A percentile compares a stretch with the other conserved stretches of the same genome.
Evolutionary conservation across 2,329 filamentous ascomycete species (phyloP).

Genomic region (Nothophoma quercina): DNA sequence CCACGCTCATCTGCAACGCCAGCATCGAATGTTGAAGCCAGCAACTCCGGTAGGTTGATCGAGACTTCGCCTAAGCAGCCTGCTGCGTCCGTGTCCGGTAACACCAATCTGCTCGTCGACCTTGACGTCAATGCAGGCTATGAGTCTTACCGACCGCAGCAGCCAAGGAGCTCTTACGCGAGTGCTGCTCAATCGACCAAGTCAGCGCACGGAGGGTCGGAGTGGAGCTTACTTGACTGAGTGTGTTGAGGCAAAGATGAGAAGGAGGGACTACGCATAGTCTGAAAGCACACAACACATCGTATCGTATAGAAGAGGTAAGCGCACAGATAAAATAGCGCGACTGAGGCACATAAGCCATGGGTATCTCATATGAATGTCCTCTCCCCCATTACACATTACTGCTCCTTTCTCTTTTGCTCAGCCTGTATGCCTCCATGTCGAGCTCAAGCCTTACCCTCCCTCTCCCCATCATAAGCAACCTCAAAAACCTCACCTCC

Average conservation of each 20-base stretch:
- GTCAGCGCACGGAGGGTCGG: not conserved
- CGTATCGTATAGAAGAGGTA: too few species aligned
- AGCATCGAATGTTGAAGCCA: not conserved
- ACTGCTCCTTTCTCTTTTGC: not conserved
- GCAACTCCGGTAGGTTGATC: constrained; percentile 20
- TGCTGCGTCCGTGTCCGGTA: constrained; percentile 15
- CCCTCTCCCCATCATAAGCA: constrained; percentile 37
- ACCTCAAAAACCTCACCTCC: constrained; percentile 58
- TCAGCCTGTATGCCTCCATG: too few species aligned
- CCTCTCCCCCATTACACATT: constrained; percentile 3
- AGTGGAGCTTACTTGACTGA: constrained; percentile 26
- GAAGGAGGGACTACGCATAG: not conserved
- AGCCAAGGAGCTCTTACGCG: constrained; percentile 4
- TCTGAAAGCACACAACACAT: too few species aligned
- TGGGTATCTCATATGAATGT: not conserved
- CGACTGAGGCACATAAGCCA: not conserved
- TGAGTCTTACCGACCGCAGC: not conserved
- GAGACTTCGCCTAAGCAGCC: constrained; percentile 22
- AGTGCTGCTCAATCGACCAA: constrained; percentile 1
- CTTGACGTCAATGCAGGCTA: constrained; percentile 15
- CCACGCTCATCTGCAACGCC: not conserved
- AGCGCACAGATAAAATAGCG: too few species aligned
- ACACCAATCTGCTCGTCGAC: constrained; percentile 30
- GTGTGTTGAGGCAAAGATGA: not conserved
- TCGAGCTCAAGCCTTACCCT: constrained; percentile 8